Evolutionary conservation across 2,329 filamentous ascomycete genomes (phyloP).

Genomic region (Colletotrichum noveboracense): DNA sequence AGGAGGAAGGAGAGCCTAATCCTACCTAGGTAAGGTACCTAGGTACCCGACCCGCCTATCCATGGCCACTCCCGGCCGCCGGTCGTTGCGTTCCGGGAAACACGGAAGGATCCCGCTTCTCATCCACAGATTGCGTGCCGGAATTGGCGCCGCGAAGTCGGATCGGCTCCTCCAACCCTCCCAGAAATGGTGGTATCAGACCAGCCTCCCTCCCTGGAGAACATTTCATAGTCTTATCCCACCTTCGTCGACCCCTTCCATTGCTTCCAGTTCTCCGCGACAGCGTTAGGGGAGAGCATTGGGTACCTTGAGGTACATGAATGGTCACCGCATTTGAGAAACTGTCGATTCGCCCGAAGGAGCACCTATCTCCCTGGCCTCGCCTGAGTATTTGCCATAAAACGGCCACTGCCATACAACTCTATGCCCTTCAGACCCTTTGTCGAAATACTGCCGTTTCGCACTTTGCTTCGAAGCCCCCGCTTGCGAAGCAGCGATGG

Average conservation of each 20-base stretch:
- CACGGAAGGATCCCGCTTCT: constrained; percentile 7
- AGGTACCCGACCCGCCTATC: not conserved
- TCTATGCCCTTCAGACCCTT: not conserved
- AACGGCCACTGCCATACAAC: not conserved
- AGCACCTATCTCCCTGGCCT: not conserved
- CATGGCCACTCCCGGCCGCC: not conserved
- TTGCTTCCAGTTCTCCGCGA: not conserved
- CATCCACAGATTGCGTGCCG: not conserved
- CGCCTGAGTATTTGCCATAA: not conserved
- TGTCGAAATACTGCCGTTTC: not conserved
- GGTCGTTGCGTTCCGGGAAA: not conserved
- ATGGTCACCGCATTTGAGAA: not conserved
- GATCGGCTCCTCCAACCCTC: not conserved
- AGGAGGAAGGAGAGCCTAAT: not conserved
- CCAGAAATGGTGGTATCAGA: not conserved
- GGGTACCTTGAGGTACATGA: not conserved
- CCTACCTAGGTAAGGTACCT: not conserved
- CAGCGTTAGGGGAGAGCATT: not conserved
- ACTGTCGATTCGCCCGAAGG: not conserved
- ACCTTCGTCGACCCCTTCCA: not conserved
- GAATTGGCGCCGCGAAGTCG: not conserved
- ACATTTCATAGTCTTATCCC: not conserved
- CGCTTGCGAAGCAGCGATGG: not conserved
- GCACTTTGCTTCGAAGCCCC: not conserved
- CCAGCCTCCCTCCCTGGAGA: not conserved